Evolutionary conservation across 208 protist genomes (phyloP), one percentile per base, ranked within the genome.

Genomic region (Leishmania gerbilli): DNA sequence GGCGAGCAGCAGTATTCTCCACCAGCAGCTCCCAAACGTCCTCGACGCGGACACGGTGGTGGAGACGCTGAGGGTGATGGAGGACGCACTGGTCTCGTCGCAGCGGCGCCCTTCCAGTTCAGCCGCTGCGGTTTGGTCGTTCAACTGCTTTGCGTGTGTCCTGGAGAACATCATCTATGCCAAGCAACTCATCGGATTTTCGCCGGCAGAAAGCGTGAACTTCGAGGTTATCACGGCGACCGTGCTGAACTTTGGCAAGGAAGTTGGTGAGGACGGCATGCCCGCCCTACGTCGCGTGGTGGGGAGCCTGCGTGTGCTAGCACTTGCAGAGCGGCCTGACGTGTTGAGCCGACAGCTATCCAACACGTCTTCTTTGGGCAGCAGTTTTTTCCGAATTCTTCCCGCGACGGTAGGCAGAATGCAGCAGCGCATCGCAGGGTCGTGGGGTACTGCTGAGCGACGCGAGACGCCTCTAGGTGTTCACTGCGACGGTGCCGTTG

Each of bases 151-250:
- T 21, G 84, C 81, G 3, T 86, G 69, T 77, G 42, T 79, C 69
- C 74, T 91, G 65, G 88, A 91, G 37, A 80, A 80, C 47, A 84
- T 91, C 34, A 68, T 86, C n/a, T 80, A 86, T 67, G 79, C 79
- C 62, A 79, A 82, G 65, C 82, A 91, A 74, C 77, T 82, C 5
- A 71, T 82, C 11, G 85, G 87, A 47, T 89, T 86, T 60, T 77
- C 82, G 9, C 49, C 79, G 1, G 74, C 67, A 19, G 89, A 92
- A 71, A 88, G 79, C 19, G 51, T 89, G 8, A 87, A 75, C 55
- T 89, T 89, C n/a, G 83, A 84, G 31, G 80, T 85, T 19, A 67
- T 89, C 47, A 83, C 80, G 4, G 80, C 87, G 0, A 86, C 84
- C 17, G 75, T 87, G 58, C 76, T 89, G 3, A 82, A 82, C 53